Percentiles rank a stretch among this genome's conserved stretches.
phyloP scores from a whole-genome alignment of 23 red algal species.

The Chondrus crispus region DNA sequence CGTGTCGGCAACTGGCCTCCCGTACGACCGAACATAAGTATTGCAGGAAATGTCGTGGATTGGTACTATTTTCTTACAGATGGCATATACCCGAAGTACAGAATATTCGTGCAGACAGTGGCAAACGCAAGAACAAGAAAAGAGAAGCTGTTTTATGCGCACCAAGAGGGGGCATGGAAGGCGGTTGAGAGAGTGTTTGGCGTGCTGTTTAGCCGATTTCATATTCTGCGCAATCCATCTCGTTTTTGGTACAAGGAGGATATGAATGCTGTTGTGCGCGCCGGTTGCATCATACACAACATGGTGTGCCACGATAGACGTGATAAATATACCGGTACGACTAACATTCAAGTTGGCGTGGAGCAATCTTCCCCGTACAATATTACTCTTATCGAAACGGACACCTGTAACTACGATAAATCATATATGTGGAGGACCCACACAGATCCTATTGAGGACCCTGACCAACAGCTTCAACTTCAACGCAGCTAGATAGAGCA shows the following conservation, averaged over 20 bases:
- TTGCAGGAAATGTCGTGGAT: background rate
- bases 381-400: too few species aligned
- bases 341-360: too few species aligned
- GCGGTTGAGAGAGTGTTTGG: background rate
- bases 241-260: constrained; percentile 5
- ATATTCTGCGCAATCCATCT: constrained; percentile 11
- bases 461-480: too few species aligned
- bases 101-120: background rate
- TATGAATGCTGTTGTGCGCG: constrained; percentile 6
- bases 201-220: constrained; percentile 1
- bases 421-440: too few species aligned
- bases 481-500: too few species aligned
- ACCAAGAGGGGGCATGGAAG: background rate
- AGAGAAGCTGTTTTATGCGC: background rate
- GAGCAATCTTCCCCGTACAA: too few species aligned
- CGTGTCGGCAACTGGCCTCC: background rate
- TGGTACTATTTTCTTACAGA: background rate
- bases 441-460: too few species aligned
- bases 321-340: too few species aligned
- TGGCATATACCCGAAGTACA: background rate
- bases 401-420: too few species aligned
- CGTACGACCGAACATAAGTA: background rate
- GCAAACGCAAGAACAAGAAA: background rate
- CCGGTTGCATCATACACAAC: constrained; percentile 25
- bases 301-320: too few species aligned